phyloP scores from a whole-genome alignment of 2,329 filamentous ascomycete species.

The Huntiella abstrusa region DNA sequence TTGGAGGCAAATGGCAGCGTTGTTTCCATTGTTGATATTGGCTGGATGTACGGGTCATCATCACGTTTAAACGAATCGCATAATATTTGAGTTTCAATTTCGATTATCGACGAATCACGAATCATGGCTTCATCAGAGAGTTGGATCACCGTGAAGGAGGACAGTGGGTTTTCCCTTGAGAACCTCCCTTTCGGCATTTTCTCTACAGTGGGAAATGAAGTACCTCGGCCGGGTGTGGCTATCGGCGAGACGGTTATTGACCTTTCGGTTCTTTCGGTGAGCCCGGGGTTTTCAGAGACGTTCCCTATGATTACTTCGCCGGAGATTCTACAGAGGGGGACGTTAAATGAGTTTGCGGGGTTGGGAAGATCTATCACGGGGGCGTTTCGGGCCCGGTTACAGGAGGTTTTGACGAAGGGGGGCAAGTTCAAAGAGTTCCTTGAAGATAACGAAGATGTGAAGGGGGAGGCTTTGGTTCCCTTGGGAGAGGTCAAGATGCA shows the following conservation, averaged over 20 bases:
- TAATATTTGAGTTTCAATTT: background rate
- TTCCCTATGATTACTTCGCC: conserved; percentile 4
- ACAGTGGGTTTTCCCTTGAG: conserved; percentile 40
- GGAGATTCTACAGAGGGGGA: conserved; percentile 15
- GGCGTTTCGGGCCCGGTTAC: conserved; percentile 46
- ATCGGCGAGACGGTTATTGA: conserved; percentile 51
- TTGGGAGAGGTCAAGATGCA: conserved; percentile 20
- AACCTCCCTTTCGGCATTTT: conserved; percentile 66
- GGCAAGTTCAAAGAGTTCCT: conserved; percentile 17
- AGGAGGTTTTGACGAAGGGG: conserved; percentile 35
- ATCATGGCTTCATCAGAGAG: background rate
- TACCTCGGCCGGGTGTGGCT: conserved; percentile 44
- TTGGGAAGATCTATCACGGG: conserved; percentile 45
- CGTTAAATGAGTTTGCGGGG: conserved; percentile 50
- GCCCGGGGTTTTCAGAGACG: conserved; percentile 10
- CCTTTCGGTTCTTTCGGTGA: conserved; percentile 20
- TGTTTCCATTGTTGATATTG: background rate
- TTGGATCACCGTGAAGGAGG: conserved; percentile 15
- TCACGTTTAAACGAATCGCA: background rate
- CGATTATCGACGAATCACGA: background rate
- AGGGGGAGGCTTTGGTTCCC: background rate
- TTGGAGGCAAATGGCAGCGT: too few species aligned
- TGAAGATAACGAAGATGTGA: background rate
- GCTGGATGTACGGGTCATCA: background rate
- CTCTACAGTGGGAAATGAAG: conserved; percentile 31